Conservation (phyloP, 345 rosid genomes). For the Syzygium grande region DNA sequence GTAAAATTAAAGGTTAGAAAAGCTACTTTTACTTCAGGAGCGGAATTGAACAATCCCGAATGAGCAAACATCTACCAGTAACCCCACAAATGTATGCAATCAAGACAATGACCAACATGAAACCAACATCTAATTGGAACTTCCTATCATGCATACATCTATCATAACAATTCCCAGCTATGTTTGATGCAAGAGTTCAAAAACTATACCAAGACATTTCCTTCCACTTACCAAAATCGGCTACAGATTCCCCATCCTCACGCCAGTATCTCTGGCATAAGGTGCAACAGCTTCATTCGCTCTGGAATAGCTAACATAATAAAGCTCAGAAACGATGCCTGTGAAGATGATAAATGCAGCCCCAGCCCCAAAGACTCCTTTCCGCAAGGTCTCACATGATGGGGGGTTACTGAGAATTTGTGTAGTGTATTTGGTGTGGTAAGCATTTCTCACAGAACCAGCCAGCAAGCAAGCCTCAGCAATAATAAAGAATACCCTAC, state of each 20-base stretch:
- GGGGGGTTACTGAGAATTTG: conserved; percentile 12
- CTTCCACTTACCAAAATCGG: neutral
- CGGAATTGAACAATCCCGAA: neutral
- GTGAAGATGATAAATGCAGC: conserved; percentile 78
- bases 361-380: conserved; percentile 86
- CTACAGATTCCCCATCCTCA: conserved; percentile 71
- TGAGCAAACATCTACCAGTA: neutral
- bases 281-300: conserved; percentile 31
- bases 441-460: conserved; percentile 73
- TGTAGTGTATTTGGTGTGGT: conserved; percentile 66
- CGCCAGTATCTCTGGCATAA: conserved; percentile 44
- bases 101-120: neutral
- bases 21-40: neutral
- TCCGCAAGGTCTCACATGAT: conserved; percentile 56
- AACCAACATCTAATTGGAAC: neutral
- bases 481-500: conserved; percentile 81
- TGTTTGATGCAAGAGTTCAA: neutral
- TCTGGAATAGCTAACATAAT: conserved; percentile 55
- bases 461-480: conserved; percentile 87
- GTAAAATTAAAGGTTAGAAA: neutral
- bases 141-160: neutral
- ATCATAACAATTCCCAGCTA: neutral
- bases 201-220: neutral
- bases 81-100: neutral
- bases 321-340: conserved; percentile 70